These are phyloP conservation scores for Phytopythium mirpurense DNA, from an alignment of 352 stramenopile genomes.

Conservation along the genomic window DNA sequence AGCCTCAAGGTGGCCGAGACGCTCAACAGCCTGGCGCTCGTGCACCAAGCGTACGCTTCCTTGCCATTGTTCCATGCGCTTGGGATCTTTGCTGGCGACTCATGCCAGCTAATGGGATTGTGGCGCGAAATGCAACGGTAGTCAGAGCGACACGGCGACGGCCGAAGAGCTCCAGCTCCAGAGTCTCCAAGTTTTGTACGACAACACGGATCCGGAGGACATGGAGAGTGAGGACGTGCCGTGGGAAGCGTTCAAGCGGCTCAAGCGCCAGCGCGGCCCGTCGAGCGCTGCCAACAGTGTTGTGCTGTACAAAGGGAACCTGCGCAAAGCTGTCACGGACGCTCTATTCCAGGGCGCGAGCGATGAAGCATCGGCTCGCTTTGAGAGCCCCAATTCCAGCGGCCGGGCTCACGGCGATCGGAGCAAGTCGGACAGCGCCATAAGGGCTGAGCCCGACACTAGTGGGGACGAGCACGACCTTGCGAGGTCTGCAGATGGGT, in stretches of 20 bases:
- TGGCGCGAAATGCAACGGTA: too few relatives aligned
- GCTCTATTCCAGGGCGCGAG: slow-evolving; percentile 17
- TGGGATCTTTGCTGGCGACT: too few relatives aligned
- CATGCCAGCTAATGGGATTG: too few relatives aligned
- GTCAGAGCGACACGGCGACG: slow-evolving; percentile 27
- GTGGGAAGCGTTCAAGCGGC: slow-evolving; percentile 77
- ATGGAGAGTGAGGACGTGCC: slow-evolving; percentile 73
- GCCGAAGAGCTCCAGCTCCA: slow-evolving; percentile 44
- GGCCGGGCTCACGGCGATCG: too few relatives aligned
- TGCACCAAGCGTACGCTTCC: slow-evolving; percentile 39
- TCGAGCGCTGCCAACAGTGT: slow-evolving; percentile 57
- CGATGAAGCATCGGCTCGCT: not conserved
- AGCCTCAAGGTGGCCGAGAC: slow-evolving; percentile 73
- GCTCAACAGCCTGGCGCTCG: slow-evolving; percentile 68
- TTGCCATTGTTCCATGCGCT: too few relatives aligned
- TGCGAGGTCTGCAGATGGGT: not conserved
- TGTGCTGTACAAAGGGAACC: slow-evolving; percentile 52
- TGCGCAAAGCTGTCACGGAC: slow-evolving; percentile 52
- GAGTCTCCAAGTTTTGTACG: slow-evolving; percentile 49
- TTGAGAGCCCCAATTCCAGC: too few relatives aligned
- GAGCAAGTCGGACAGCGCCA: slow-evolving; percentile 46
- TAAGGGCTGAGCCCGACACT: slow-evolving; percentile 8
- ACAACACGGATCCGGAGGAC: slow-evolving; percentile 53
- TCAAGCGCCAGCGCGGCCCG: slow-evolving; percentile 58
- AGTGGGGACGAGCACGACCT: not conserved